Evolutionary conservation across 2,329 filamentous ascomycete genomes (phyloP), one percentile per base, ranked within the genome.

Genomic region (Colletotrichum magnum): DNA sequence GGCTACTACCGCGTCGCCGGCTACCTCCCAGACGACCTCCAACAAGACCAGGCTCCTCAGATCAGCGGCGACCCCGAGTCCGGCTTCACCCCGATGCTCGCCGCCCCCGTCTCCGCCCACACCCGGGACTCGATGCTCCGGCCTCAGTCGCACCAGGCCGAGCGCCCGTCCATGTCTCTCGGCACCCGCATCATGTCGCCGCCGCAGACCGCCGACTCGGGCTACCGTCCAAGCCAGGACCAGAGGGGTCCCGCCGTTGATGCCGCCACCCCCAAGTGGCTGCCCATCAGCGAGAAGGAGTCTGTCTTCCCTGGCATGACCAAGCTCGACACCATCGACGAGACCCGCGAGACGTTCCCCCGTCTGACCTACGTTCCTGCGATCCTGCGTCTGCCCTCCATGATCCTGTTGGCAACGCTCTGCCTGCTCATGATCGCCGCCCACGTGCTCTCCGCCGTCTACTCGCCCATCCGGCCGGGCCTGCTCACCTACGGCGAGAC

Each of bases 401-500:
- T 97, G 72, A 79, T 86, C 2, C 74, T 87, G 28, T 83, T 93
- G 69, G 86, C 90, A 69, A 76, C 87, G 1, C 76, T 93, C 62
- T 92, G 91, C 76, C 73, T 92, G 2, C 79, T 92, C 41, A 94
- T 97, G 89, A 87, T 93, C 53, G 88, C 86, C 0, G 92, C 86
- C 7, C 85, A 97, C 58, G 86, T 94, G 28, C 91, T 95, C 77
- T 90, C 89, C 72, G 93, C 92, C 66, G 81, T 92, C 43, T 94
- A 89, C 81, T 93, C 92, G 12, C 80, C 85, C 45, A 78, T 81
- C 5, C 85, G 91, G 72, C 79, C 85, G 10, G 94, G 94, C 0
- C 82, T 98, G 13, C 90, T 88, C 76, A 80, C 86, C 4, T 97
- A 95, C 77, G 82, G 83, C 41, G 86, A 86, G 53, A 84, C 81